Evolutionary conservation across 257 asterid species (phyloP), one percentile per base, ranked within the genome.

Genomic region (Knoxia roxburghii): DNA sequence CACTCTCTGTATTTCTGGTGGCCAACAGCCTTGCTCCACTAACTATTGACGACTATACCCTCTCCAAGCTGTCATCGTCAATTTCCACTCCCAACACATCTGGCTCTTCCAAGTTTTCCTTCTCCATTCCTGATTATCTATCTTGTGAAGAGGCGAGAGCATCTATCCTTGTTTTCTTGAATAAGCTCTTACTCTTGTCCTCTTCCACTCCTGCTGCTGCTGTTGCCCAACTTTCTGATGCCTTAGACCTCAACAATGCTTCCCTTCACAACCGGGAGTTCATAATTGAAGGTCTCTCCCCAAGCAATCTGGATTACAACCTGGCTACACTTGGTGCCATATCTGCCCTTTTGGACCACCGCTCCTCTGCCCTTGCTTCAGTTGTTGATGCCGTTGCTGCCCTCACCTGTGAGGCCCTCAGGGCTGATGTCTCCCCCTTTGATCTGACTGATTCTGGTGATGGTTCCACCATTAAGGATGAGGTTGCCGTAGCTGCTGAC

Each of bases 371-470:
- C 11, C 59, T 94, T 27, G 70, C 86, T 5, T 45, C 81, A 10
- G 35, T 88, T 21, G 79, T 77, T 35, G 97, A 90, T 45, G 95
- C 82, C 12, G 82, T 86, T 51, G 95, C 95, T 7, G 96, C 97
- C n/a, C 63, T 94, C 50, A 82, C 97, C 11, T 90, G 96, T 20
- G 99, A 94, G 84, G 97, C 95, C 18, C 68, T 94, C 75, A 69
- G 83, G 39, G 95, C 87, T 7, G 91, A 90, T 39, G 56, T 58
- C 9, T 72, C 89, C 1, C 74, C 86, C n/a, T 94, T 94, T 72
- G 84, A 86, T 77, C 73, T 90, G 76, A 82, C 79, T 40, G 96
- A 94, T 76, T 88, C 99, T 0, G 99, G 99, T 7, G 99, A 94
- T 59, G 99, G 99, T 67, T 87, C 96, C 6, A 61, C 87, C 4